Conservation (phyloP, 306 rosid genomes). For the Rosa lucieae region DNA sequence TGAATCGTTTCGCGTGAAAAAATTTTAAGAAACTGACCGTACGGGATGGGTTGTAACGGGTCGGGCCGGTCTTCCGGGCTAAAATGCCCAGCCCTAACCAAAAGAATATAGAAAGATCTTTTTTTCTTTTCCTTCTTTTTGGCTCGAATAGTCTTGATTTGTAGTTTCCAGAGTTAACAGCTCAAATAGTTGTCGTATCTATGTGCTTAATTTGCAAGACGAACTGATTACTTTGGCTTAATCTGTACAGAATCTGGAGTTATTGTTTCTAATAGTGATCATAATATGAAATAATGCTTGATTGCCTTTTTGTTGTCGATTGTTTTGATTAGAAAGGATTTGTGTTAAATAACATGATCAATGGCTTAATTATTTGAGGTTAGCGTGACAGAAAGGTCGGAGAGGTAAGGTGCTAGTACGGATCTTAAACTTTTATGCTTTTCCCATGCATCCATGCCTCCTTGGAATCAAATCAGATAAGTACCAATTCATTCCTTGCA, state of each 20-base stretch:
- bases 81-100: not conserved
- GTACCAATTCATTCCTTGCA: not conserved
- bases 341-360: conserved; percentile 19
- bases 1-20: too few relatives aligned
- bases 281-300: conserved; percentile 7
- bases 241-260: conserved; percentile 27
- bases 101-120: not conserved
- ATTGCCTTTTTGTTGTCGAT: conserved; percentile 32
- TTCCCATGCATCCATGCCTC: not conserved
- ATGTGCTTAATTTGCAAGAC: not conserved
- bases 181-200: not conserved
- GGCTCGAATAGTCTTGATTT: not conserved
- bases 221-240: conserved; percentile 15
- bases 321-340: conserved; percentile 40
- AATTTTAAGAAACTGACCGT: too few relatives aligned
- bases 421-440: conserved; percentile 5
- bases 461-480: not conserved
- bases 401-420: conserved; percentile 12
- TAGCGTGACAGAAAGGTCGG: conserved; percentile 12
- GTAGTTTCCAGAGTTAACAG: not conserved
- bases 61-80: too few relatives aligned
- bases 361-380: conserved; percentile 38
- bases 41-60: too few relatives aligned
- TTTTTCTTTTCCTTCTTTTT: not conserved
- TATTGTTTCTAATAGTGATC: conserved; percentile 10